A percentile compares a stretch with the other conserved stretches of the same genome.
These are phyloP conservation scores for Backusella tuberculispora DNA, from an alignment of 192 early-diverging fungal genomes.

Conservation along the genomic window DNA sequence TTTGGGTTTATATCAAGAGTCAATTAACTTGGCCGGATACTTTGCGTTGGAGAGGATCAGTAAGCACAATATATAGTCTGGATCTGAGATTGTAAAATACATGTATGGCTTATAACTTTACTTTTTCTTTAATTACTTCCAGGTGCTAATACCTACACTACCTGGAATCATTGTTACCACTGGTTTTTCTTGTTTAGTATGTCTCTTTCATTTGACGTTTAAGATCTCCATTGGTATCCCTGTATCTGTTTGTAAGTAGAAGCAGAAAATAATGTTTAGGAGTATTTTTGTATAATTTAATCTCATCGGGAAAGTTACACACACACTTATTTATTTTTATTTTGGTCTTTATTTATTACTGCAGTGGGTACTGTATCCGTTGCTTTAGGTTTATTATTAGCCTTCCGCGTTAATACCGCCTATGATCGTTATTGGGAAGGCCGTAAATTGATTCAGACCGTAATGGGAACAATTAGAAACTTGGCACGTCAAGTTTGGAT, in stretches of 20 bases:
- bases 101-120: neutral
- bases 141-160: conserved; percentile 29
- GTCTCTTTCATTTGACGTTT: conserved; percentile 22
- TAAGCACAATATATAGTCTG: conserved; percentile 3
- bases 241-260: conserved; percentile 24
- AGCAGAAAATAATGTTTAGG: neutral
- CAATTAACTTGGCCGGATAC: conserved; percentile 37
- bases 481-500: conserved; percentile 74
- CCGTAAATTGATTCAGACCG: conserved; percentile 64
- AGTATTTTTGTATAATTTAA: neutral
- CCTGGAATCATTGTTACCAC: conserved; percentile 29
- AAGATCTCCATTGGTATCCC: conserved; percentile 25
- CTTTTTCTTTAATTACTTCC: neutral
- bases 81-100: neutral
- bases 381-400: conserved; percentile 71
- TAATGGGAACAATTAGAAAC: conserved; percentile 69
- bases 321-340: neutral
- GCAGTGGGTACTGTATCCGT: conserved; percentile 57
- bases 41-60: conserved; percentile 41
- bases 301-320: conserved; percentile 1
- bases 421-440: conserved; percentile 80
- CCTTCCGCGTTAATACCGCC: conserved; percentile 83
- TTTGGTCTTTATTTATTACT: neutral
- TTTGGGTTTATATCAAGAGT: conserved; percentile 9
- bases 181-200: conserved; percentile 21